A percentile compares a stretch with the other conserved stretches of the same genome.
These are phyloP conservation scores for Extremus antarcticus DNA, from an alignment of 495 filamentous ascomycete species.

Conservation along the genomic window DNA sequence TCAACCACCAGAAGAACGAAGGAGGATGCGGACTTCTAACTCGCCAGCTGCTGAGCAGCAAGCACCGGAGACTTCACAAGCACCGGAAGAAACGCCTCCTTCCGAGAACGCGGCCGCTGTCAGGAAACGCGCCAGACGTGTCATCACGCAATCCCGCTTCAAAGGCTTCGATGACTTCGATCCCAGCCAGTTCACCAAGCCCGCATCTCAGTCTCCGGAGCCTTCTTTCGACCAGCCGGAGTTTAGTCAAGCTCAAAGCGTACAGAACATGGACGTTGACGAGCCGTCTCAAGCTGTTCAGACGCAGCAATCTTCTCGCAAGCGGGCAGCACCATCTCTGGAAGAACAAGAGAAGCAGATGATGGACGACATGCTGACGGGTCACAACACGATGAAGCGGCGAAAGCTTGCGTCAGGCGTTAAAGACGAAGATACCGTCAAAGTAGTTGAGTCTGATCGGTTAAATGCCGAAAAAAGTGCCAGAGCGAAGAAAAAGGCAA, in stretches of 20 bases:
- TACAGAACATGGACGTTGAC: slow-evolving; percentile 21
- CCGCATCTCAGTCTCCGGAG: slow-evolving; percentile 5
- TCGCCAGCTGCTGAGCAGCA: neutral
- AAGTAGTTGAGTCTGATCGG: slow-evolving; percentile 3
- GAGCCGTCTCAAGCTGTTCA: slow-evolving; percentile 1
- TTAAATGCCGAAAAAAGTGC: neutral
- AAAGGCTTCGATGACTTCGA: slow-evolving; percentile 57
- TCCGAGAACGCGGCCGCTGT: neutral
- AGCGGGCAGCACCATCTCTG: slow-evolving; percentile 5
- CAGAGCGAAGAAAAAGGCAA: slow-evolving; percentile 19
- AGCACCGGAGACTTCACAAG: neutral
- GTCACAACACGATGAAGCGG: slow-evolving; percentile 61
- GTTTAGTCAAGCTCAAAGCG: slow-evolving; percentile 9
- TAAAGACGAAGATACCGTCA: slow-evolving; percentile 16
- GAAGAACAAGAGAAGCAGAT: slow-evolving; percentile 4
- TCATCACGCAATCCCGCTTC: slow-evolving; percentile 49
- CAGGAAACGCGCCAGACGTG: slow-evolving; percentile 21
- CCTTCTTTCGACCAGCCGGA: neutral
- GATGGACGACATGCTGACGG: slow-evolving; percentile 39
- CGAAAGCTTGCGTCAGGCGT: slow-evolving; percentile 41
- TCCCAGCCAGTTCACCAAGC: slow-evolving; percentile 25
- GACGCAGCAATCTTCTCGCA: slow-evolving; percentile 11
- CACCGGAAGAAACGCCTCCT: neutral
- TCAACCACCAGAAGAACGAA: no score
- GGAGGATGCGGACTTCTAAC: neutral